Evolutionary conservation across 202 grass and related monocot genomes (phyloP), one percentile per base, ranked within the genome.

Genomic region (Elaeis oleifera): DNA sequence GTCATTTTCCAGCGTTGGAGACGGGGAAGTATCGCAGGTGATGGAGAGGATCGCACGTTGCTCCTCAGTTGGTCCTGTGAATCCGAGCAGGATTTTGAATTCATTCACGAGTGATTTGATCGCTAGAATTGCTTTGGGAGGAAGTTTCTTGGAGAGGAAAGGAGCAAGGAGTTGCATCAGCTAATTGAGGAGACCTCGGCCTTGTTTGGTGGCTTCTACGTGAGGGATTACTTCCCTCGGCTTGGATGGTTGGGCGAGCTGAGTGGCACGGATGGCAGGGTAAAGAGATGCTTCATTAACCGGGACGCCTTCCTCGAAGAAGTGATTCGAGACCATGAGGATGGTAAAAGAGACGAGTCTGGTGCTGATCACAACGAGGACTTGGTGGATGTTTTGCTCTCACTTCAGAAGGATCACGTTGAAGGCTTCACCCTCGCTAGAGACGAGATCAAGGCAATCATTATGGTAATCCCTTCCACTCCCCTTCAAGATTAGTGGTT

Each of bases 251-350:
- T 64, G 20, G 21, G 65, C 15, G 54, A 16, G 18, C 19, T 67
- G 53, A 3, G 79, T 20, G 26, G 67, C 28, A 1, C 56, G 23
- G 27, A 58, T 17, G 27, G 59, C 5, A 55, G 23, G 32, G 18
- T 61, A 19, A 66, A 20, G 16, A 53, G 26, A 27, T 4, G 36
- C 1, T 50, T 49, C 6, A 54, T 18, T n/a, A 68, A 50, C 14
- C 80, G 82, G 82, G 68, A 85, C 18, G 20, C 19, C 5, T 28
- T 80, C 5, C 51, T 85, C 14, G 51, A 63, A 18, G 69, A 72
- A 52, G 20, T 85, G 0, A 73, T 80, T 50, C 21, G 73, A 23
- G 66, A 74, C 14, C 76, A 85, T 18, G 50, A 7, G 0, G 8
- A 19, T 18, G 23, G 16, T 15, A 50, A 53, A 56, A 2, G 7